Evolutionary conservation across 2,329 filamentous ascomycete genomes (phyloP), one percentile per base, ranked within the genome.

Genomic region (Epicoccum sorghinum): DNA sequence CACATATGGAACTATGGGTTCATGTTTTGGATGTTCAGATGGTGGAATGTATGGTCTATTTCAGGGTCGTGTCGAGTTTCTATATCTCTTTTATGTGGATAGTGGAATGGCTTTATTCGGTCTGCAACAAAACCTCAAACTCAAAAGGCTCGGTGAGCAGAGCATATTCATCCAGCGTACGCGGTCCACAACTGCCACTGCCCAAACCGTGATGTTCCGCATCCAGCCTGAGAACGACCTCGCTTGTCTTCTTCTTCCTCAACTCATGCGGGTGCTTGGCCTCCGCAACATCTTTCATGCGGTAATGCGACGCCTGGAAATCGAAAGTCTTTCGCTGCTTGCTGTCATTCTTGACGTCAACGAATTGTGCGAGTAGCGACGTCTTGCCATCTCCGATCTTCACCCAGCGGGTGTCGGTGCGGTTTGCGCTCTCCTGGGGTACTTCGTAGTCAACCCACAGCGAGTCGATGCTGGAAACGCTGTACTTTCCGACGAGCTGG

Each of bases 381-480:
- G 55, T 46, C 7, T 50, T 57, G 10, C 45, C 50, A 7, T 64
- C 56, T 9, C 52, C 47, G 5, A 73, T 13, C 9, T 74, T 72
- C 3, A 89, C 70, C 82, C 84, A 89, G 6, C 83, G 77, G 0
- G 82, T 83, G 30, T 84, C 84, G 49, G 83, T 83, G 12, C 84
- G 78, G 67, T 89, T 90, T 1, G 85, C 85, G 47, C 82, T 84
- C 62, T 90, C 87, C 67, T 90, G 87, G 0, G 87, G 87, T 22
- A 86, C 84, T 14, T 90, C 87, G 62, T 89, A 89, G 1, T 78
- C 76, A 0, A 80, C 79, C 65, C 83, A 81, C 24, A 89, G 76
- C 0, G 81, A 78, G 1, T 78, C 75, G 1, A 86, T 73, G 1
- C 61, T 62, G 9, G 69, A 62, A 0, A 65, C 67, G 70, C 78